phyloP scores from a whole-genome alignment of 805 yeast genomes.

The Ogataea polymorpha region DNA sequence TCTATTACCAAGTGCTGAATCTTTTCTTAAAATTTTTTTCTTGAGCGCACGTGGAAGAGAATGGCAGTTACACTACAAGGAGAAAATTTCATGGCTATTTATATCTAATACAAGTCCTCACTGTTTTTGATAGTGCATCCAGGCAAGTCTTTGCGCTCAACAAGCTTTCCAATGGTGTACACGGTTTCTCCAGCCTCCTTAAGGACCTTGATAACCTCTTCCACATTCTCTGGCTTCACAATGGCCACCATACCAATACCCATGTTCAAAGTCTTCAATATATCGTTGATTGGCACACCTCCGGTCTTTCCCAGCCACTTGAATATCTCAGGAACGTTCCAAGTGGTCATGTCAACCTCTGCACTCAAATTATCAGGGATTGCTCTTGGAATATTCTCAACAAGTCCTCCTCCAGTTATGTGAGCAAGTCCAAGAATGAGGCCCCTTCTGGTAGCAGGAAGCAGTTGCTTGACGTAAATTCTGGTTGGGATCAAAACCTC shows the following conservation, averaged over 20 bases:
- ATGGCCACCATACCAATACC: constrained; percentile 97
- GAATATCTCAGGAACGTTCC: constrained; percentile 89
- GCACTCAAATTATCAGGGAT: constrained; percentile 81
- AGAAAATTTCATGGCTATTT: background rate
- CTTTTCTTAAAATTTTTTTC: constrained; percentile 4
- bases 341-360: constrained; percentile 66
- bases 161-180: constrained; percentile 62
- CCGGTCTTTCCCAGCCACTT: constrained; percentile 93
- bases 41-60: constrained; percentile 8
- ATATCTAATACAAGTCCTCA: constrained; percentile 39
- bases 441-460: constrained; percentile 66
- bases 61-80: constrained; percentile 3
- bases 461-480: constrained; percentile 88
- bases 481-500: constrained; percentile 86
- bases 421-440: constrained; percentile 87
- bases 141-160: constrained; percentile 44
- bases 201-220: constrained; percentile 49
- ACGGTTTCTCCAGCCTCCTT: constrained; percentile 71
- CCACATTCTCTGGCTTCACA: constrained; percentile 67
- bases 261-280: constrained; percentile 87
- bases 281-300: constrained; percentile 79
- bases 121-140: constrained; percentile 58
- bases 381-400: constrained; percentile 95
- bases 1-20: constrained; percentile 1
- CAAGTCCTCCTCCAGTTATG: constrained; percentile 97